phyloP scores from a whole-genome alignment of 768 basidiomycete genomes.

The Tricholoma sp. region DNA sequence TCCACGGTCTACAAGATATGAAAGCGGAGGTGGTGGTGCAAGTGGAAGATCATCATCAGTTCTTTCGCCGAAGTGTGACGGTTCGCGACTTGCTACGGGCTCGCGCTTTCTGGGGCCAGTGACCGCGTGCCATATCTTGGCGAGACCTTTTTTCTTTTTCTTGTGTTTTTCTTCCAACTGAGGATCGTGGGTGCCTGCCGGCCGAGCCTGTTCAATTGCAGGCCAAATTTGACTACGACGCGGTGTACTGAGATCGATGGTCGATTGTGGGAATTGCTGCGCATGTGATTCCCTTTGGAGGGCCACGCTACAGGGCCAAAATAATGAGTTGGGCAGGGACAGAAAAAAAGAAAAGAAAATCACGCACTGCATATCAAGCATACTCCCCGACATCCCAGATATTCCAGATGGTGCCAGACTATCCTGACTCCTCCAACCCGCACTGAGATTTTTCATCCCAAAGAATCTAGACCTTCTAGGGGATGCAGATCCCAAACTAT shows the following conservation, averaged over 20 bases:
- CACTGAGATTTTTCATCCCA: constrained; percentile 63
- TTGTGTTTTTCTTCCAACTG: constrained; percentile 44
- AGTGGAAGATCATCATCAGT: constrained; percentile 71
- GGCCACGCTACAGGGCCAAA: constrained; percentile 50
- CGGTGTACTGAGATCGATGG: constrained; percentile 34
- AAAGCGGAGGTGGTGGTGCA: constrained; percentile 86
- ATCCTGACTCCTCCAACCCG: constrained; percentile 75
- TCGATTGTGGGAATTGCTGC: constrained; percentile 17
- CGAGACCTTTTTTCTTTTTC: constrained; percentile 75
- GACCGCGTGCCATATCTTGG: constrained; percentile 78
- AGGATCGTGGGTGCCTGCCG: constrained; percentile 13
- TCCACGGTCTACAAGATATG: constrained; percentile 74
- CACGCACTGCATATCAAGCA: constrained; percentile 91
- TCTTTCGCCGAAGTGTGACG: constrained; percentile 36
- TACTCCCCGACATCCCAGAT: constrained; percentile 81
- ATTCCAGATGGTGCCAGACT: constrained; percentile 78
- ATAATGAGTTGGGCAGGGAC: constrained; percentile 5
- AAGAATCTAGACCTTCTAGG: constrained; percentile 75
- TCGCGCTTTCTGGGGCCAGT: constrained; percentile 52
- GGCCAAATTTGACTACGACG: constrained; percentile 55
- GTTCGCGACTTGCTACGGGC: constrained; percentile 22
- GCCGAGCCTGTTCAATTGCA: constrained; percentile 27
- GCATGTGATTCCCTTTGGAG: constrained; percentile 59
- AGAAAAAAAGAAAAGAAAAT: constrained; percentile 3
- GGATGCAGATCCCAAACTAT: constrained; percentile 64